Evolutionary conservation across 257 asterid species (phyloP).

Genomic region (Solanum dulcamara): DNA sequence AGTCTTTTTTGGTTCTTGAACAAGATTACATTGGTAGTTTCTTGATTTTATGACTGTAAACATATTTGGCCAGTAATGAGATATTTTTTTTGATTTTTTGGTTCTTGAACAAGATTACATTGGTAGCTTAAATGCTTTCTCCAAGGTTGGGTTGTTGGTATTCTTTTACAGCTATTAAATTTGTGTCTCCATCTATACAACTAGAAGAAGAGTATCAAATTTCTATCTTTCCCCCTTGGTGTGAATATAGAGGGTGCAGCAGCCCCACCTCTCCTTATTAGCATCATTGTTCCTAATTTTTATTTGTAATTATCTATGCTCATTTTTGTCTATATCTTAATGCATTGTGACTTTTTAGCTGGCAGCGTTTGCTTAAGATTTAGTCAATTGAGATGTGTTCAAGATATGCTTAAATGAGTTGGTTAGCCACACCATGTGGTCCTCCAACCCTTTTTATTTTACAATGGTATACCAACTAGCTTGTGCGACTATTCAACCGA

Average conservation of each 20-base stretch:
- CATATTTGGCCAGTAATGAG: not conserved
- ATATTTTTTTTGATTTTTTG: not conserved
- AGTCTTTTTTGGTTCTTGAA: not conserved
- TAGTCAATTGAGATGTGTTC: not conserved
- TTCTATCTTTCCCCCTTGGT: not conserved
- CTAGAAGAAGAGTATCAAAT: not conserved
- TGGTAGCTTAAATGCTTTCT: not conserved
- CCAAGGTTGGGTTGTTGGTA: not conserved
- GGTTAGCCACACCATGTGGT: not conserved
- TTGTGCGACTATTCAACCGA: not conserved
- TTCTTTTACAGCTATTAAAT: not conserved
- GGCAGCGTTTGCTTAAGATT: not conserved
- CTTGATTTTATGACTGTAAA: not conserved
- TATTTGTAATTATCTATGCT: not conserved
- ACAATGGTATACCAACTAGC: not conserved
- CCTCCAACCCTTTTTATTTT: not conserved
- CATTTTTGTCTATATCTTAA: not conserved
- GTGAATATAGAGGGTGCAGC: not conserved
- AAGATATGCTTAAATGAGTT: not conserved
- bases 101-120: too few species aligned
- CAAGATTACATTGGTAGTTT: not conserved
- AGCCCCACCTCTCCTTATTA: not conserved
- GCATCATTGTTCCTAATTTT: not conserved
- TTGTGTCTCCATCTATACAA: not conserved
- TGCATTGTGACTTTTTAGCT: not conserved